These are phyloP conservation scores for Chrysoporthe cubensis DNA, from an alignment of 2,329 filamentous ascomycete genomes.

Conservation along the genomic window DNA sequence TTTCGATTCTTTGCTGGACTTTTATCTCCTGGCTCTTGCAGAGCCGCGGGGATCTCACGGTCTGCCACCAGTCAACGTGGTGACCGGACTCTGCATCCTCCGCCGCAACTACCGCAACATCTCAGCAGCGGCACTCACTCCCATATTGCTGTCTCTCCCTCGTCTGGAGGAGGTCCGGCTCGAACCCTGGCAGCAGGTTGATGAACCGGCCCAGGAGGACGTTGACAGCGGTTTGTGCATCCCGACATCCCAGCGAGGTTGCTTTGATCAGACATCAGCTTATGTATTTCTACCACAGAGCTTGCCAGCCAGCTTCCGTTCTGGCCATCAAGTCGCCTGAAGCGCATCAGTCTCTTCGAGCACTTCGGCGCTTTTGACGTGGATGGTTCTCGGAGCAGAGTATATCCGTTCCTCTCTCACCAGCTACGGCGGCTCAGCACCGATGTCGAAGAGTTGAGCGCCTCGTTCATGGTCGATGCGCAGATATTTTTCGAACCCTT, in stretches of 20 bases:
- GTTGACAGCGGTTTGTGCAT: constrained; percentile 27
- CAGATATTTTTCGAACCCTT: constrained; percentile 34
- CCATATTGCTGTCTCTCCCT: constrained; percentile 24
- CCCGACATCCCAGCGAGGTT: not conserved
- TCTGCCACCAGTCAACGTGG: constrained; percentile 25
- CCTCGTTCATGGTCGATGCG: constrained; percentile 23
- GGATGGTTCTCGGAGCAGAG: not conserved
- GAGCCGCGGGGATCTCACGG: constrained; percentile 27
- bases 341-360: constrained; percentile 27
- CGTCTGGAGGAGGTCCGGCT: constrained; percentile 27
- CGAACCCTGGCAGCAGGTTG: constrained; percentile 29
- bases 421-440: constrained; percentile 21
- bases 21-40: constrained; percentile 23
- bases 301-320: constrained; percentile 25
- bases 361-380: constrained; percentile 27
- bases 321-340: constrained; percentile 23
- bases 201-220: constrained; percentile 24
- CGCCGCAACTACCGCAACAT: constrained; percentile 29
- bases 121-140: constrained; percentile 24
- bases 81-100: constrained; percentile 25
- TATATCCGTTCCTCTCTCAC: constrained; percentile 19
- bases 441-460: constrained; percentile 24
- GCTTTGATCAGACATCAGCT: not conserved
- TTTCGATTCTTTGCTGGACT: constrained; percentile 34
- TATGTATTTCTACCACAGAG: constrained; percentile 11